Evolutionary conservation across 1,139 yeast species (phyloP), one percentile per base, ranked within the genome.

Genomic region (Scheffersomyces segobiensis): DNA sequence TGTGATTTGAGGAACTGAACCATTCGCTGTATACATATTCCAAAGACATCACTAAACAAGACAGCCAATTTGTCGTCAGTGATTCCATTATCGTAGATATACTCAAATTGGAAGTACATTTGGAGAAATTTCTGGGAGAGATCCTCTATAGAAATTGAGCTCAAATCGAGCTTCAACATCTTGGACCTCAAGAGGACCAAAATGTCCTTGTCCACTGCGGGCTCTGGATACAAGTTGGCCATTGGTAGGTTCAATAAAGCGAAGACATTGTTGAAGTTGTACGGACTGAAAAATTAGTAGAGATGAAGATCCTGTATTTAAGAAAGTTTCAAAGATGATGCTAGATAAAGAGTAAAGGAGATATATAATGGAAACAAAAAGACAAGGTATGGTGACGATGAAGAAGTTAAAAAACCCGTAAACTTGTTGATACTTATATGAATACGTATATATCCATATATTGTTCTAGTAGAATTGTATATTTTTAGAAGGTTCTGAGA

Each of bases 11-110:
- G 48, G 24, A 74, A 57, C 61, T 83, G 86, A 3, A 68, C 57
- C n/a, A 83, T 73, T 61, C 96, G 76, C 22, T 85, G 78, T 3
- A 88, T 65, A 87, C 93, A 89, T 1, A 91, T 78, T 0, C 91
- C 77, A 49, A 89, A 67, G 0, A 89, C 77, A 65, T 90, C 96
- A 51, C 86, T 82, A 20, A 86, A 77, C 0, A 78, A 49, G 39
- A 64, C 59, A 18, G 62, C 54, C 54, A 57, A 59, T 20, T 57
- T 55, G 49, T 64, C 66, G 49, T 59, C 55, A n/a, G 62, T 53
- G 14, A 55, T 55, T 8, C 67, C 64, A 18, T 53, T n/a, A 2
- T 46, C 55, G 14, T 56, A 22, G 5, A 56, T 42, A 22, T 20
- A 47, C 49, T 55, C n/a, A 49, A 58, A 21, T 17, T 52, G 21